Evolutionary conservation across 2,329 filamentous ascomycete species (phyloP), one percentile per base, ranked within the genome.

Genomic region (Fusarium agapanthi): DNA sequence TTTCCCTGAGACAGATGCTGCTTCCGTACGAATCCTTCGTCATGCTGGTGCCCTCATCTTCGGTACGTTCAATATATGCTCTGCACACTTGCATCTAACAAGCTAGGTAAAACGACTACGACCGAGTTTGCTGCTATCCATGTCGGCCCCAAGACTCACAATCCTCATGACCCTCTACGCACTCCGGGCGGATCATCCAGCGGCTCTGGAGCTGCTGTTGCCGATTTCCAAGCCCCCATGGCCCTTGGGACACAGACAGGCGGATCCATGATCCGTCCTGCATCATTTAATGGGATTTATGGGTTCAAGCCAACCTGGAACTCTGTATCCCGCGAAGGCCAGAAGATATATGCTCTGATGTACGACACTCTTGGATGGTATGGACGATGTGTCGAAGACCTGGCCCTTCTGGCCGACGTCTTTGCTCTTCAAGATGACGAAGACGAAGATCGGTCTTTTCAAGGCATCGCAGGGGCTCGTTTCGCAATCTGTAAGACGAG

Each of bases 131-230:
- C 90, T 0, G 86, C 88, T 6, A 88, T 85, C 1, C 84, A 83
- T 3, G 79, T 83, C 20, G 89, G 89, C 0, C 84, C 86, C 3
- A 83, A 83, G 56, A 90, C 89, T 2, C 77, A 80, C 7, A 93
- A 93, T 76, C 89, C 91, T 0, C 93, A 94, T 72, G 90, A 93
- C 77, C 78, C 82, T 4, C 85, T 84, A 1, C 86, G 92, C 9
- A 92, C 91, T 0, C 91, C 91, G 0, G 91, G 91, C 2, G 91
- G 91, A 50, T 93, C 90, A 0, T 92, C 90, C 0, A 90, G 90
- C 2, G 91, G 91, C 1, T 92, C 91, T 6, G 91, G 86, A 3
- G 90, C 91, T 0, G 90, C 89, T 1, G 90, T 93, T 2, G 90
- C 83, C 22, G 91, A 93, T 72, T 87, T 87, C 61, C 91, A 93